Conservation (phyloP, 768 basidiomycete genomes). For the Lentinula aciculospora region DNA sequence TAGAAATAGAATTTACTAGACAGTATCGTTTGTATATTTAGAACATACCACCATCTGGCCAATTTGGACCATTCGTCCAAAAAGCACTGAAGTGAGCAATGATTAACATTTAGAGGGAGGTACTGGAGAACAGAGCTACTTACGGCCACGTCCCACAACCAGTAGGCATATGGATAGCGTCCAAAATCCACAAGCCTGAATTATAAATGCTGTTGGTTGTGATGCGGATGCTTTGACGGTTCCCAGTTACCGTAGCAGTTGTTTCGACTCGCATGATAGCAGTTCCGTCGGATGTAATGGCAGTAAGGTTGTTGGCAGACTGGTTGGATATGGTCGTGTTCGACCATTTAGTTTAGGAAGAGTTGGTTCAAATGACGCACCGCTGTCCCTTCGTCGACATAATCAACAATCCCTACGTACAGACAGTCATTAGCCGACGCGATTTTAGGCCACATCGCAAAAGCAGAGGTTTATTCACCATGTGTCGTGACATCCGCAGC, state of each 20-base stretch:
- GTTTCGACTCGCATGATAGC: constrained; percentile 89
- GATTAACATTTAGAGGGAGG: neutral
- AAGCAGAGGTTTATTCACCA: neutral
- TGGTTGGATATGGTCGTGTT: neutral
- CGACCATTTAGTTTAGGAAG: neutral
- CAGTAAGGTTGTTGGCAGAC: constrained; percentile 40
- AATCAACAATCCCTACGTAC: constrained; percentile 55
- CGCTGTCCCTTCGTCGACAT: constrained; percentile 55
- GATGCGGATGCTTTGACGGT: constrained; percentile 75
- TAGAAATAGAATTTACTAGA: neutral
- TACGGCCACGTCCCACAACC: constrained; percentile 62
- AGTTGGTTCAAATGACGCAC: constrained; percentile 27
- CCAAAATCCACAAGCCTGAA: constrained; percentile 71
- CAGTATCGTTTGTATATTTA: neutral
- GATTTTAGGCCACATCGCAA: neutral
- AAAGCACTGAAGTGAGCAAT: neutral
- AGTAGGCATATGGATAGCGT: constrained; percentile 68
- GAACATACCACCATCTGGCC: constrained; percentile 53
- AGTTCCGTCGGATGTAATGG: constrained; percentile 65
- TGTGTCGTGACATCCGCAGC: constrained; percentile 60
- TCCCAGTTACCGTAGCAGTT: constrained; percentile 48
- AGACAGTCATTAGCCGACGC: neutral
- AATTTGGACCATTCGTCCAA: constrained; percentile 42
- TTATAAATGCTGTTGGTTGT: constrained; percentile 55
- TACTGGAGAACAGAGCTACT: neutral